These are phyloP conservation scores for Fusarium falciforme DNA, from an alignment of 2,329 filamentous ascomycete genomes.

Conservation along the genomic window DNA sequence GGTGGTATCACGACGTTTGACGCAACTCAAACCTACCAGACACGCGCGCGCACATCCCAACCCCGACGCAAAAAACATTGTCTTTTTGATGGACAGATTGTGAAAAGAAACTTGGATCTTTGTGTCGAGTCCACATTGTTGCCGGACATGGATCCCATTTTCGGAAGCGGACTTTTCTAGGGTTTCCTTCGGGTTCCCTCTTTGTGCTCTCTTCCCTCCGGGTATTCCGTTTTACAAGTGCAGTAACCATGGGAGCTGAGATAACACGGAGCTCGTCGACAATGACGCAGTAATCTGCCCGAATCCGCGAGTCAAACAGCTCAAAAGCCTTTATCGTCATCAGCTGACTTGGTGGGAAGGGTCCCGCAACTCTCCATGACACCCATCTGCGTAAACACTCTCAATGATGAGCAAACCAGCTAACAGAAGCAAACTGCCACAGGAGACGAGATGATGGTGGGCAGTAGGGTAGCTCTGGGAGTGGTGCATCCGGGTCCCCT, in stretches of 20 bases:
- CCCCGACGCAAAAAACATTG: background rate
- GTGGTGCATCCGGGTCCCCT: background rate
- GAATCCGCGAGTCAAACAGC: background rate
- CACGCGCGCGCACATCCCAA: background rate
- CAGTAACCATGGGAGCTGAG: background rate
- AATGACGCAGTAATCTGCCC: conserved; percentile 11
- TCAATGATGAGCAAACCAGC: background rate
- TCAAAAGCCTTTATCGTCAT: conserved; percentile 17
- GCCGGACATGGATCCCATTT: background rate
- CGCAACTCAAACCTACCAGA: background rate
- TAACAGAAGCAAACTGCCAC: background rate
- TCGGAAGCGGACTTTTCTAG: background rate
- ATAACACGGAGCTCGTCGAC: background rate
- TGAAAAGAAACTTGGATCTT: conserved; percentile 1
- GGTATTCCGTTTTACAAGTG: conserved; percentile 3
- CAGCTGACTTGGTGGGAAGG: background rate
- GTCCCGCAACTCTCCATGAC: conserved; percentile 7
- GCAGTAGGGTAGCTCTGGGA: background rate
- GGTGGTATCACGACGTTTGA: conserved; percentile 3
- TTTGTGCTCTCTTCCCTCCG: background rate
- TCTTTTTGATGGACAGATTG: background rate
- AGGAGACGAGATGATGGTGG: background rate
- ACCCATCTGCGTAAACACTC: background rate
- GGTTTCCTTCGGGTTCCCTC: background rate
- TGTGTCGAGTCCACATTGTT: conserved; percentile 1